Conservation (phyloP, 768 basidiomycete genomes). For the Pleurotus djamor region DNA sequence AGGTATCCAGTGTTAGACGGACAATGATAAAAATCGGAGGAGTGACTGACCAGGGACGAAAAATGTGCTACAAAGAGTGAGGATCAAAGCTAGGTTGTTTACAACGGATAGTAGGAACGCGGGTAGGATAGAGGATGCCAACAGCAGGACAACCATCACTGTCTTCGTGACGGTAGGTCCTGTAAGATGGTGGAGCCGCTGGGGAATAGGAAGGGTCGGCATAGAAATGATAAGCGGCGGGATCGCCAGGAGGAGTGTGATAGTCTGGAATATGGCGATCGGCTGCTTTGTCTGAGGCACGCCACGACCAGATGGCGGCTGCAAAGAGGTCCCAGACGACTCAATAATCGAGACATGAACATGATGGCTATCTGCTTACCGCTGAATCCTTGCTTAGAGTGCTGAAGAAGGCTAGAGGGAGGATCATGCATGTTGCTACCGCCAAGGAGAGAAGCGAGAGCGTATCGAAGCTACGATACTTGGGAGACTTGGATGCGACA, state of each 20-base stretch:
- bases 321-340: conserved; percentile 12
- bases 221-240: conserved; percentile 58
- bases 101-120: conserved; percentile 32
- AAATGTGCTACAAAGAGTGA: conserved; percentile 56
- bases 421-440: conserved; percentile 44
- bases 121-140: conserved; percentile 46
- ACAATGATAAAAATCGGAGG: background rate
- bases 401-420: conserved; percentile 58
- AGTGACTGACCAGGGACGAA: conserved; percentile 53
- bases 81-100: conserved; percentile 46
- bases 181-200: conserved; percentile 30
- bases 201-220: conserved; percentile 50
- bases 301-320: conserved; percentile 13
- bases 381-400: conserved; percentile 40
- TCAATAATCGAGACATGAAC: background rate
- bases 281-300: conserved; percentile 25
- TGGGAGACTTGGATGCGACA: conserved; percentile 40
- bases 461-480: conserved; percentile 54
- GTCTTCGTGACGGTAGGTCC: conserved; percentile 46
- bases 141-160: conserved; percentile 36
- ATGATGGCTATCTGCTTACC: conserved; percentile 17
- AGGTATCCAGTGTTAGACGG: background rate
- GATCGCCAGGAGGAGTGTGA: conserved; percentile 55
- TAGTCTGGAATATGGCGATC: conserved; percentile 41
- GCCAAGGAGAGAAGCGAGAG: conserved; percentile 50